Conservation (phyloP, 2,329 filamentous ascomycete species). For the Aspergillus sclerotialis region DNA sequence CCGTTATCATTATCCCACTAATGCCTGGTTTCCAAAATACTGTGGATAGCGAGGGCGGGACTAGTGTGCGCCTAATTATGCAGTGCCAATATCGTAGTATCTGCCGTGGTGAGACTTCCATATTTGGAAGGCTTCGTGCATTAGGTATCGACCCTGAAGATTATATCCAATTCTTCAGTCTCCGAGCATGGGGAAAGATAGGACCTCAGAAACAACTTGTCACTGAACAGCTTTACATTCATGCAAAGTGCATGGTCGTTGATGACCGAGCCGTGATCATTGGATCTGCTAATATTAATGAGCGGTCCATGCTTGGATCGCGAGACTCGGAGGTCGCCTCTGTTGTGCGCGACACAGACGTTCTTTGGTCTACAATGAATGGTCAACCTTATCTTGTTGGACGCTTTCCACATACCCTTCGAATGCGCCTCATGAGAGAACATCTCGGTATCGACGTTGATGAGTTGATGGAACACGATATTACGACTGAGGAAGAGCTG, state of each 20-base stretch:
- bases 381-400: conserved; percentile 84
- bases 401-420: conserved; percentile 84
- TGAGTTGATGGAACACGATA: conserved; percentile 73
- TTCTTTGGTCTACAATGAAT: conserved; percentile 87
- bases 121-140: conserved; percentile 77
- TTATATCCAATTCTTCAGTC: conserved; percentile 89
- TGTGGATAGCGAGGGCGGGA: conserved; percentile 88
- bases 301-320: conserved; percentile 86
- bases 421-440: conserved; percentile 91
- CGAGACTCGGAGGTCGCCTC: conserved; percentile 90
- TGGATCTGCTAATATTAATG: conserved; percentile 97
- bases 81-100: conserved; percentile 96
- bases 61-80: conserved; percentile 90
- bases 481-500: conserved; percentile 58
- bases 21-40: conserved; percentile 99
- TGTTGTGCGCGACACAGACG: conserved; percentile 84
- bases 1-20: conserved; percentile 81
- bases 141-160: conserved; percentile 85
- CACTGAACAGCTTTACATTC: conserved; percentile 96
- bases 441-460: conserved; percentile 95
- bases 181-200: conserved; percentile 88
- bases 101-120: conserved; percentile 82
- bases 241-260: conserved; percentile 93
- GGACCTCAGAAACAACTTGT: conserved; percentile 73
- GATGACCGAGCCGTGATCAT: conserved; percentile 92